Conservation (phyloP, 192 early-diverging fungal species). For the Phlyctochytrium bullatum region DNA sequence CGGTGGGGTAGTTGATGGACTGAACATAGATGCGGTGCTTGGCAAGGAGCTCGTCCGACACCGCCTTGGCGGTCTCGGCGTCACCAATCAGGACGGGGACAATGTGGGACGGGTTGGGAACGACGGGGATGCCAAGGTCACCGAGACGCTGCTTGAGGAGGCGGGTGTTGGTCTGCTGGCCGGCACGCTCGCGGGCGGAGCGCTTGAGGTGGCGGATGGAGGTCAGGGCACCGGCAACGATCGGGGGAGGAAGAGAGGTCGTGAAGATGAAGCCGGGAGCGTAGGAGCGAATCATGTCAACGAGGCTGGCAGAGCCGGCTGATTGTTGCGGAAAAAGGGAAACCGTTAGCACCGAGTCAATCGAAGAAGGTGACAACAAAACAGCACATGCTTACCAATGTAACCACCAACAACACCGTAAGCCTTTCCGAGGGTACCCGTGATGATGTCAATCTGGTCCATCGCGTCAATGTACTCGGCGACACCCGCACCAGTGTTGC, state of each 20-base stretch:
- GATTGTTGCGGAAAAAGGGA: not conserved
- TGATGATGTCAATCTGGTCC: constrained; percentile 90
- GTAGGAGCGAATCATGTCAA: constrained; percentile 95
- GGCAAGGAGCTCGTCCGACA: constrained; percentile 87
- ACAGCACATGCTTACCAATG: constrained; percentile 70
- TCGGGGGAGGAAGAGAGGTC: constrained; percentile 93
- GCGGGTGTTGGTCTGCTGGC: constrained; percentile 92
- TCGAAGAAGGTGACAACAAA: not conserved
- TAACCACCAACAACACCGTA: constrained; percentile 97
- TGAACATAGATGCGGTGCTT: constrained; percentile 96
- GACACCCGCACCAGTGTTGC: constrained; percentile 88
- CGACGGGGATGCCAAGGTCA: constrained; percentile 86
- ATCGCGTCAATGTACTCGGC: constrained; percentile 91
- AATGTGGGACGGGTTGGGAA: constrained; percentile 99
- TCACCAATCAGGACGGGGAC: constrained; percentile 98
- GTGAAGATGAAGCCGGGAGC: constrained; percentile 99
- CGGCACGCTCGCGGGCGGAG: constrained; percentile 80
- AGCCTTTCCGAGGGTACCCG: constrained; percentile 94
- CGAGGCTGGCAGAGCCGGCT: constrained; percentile 75
- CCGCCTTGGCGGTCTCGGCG: constrained; percentile 88
- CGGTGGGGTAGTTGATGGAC: constrained; percentile 97
- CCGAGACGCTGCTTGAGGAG: constrained; percentile 79
- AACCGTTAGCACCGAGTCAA: not conserved
- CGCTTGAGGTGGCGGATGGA: constrained; percentile 89
- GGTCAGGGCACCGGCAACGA: constrained; percentile 86